Evolutionary conservation across 192 early-diverging fungal genomes (phyloP).

Genomic region (Spizellomyces sp.): DNA sequence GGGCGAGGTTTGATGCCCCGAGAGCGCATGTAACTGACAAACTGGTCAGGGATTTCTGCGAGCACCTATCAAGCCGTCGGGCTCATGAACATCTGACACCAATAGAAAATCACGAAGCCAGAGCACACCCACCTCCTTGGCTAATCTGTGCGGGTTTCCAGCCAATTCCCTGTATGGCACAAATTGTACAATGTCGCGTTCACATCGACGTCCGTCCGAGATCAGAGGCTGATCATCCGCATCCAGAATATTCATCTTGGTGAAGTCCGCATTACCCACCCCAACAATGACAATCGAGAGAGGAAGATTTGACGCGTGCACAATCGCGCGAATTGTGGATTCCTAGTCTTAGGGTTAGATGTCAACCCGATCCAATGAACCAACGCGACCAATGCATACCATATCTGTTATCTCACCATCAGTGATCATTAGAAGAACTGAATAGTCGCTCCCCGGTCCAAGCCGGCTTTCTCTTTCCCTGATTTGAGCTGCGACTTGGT

Average conservation of each 20-base stretch:
- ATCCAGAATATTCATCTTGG: constrained; percentile 54
- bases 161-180: constrained; percentile 49
- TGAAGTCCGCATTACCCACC: constrained; percentile 54
- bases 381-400: background rate
- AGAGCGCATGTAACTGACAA: constrained; percentile 49
- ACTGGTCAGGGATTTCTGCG: constrained; percentile 59
- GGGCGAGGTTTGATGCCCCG: constrained; percentile 39
- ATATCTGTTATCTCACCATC: constrained; percentile 20
- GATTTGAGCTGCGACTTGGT: constrained; percentile 14
- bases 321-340: constrained; percentile 46
- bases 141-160: constrained; percentile 27
- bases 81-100: background rate
- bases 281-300: constrained; percentile 62
- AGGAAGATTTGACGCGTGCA: constrained; percentile 42
- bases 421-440: constrained; percentile 19
- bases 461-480: background rate
- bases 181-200: constrained; percentile 62
- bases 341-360: constrained; percentile 29
- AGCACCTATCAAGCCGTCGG: constrained; percentile 28
- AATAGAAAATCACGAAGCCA: background rate
- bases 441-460: constrained; percentile 8
- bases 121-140: constrained; percentile 30
- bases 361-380: background rate
- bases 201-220: constrained; percentile 15
- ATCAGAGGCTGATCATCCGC: constrained; percentile 41